Conservation (phyloP, 208 protist genomes). For the Crithidia acanthocephali region DNA sequence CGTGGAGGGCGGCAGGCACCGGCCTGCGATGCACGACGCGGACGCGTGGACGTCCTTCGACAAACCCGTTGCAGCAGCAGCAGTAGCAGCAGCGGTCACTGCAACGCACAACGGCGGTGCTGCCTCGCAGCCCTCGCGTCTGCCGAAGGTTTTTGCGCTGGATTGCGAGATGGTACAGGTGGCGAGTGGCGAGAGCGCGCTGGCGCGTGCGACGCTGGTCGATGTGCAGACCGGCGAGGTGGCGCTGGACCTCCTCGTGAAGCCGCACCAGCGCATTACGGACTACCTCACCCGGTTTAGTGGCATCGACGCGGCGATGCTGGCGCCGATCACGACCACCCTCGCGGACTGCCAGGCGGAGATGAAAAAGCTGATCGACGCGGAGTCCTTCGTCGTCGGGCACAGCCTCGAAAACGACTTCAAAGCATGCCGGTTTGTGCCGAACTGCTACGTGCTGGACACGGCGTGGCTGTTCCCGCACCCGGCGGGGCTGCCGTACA, state of each 20-base stretch:
- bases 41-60: neutral
- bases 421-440: constrained; percentile 82
- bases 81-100: neutral
- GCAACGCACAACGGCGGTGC: too few relatives aligned
- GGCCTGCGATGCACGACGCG: neutral
- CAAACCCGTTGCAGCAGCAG: neutral
- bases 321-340: constrained; percentile 68
- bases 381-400: constrained; percentile 89
- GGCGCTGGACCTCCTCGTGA: constrained; percentile 89
- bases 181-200: constrained; percentile 48
- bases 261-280: constrained; percentile 68
- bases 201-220: constrained; percentile 88
- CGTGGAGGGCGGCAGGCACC: neutral
- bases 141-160: constrained; percentile 64
- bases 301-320: constrained; percentile 85
- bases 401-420: constrained; percentile 96
- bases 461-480: constrained; percentile 93
- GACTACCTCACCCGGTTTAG: constrained; percentile 93
- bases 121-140: too few relatives aligned
- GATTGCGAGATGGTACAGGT: constrained; percentile 95
- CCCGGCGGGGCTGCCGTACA: constrained; percentile 75
- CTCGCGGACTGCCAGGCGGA: constrained; percentile 75
- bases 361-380: constrained; percentile 60
- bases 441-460: constrained; percentile 88
- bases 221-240: constrained; percentile 62